phyloP scores from a whole-genome alignment of 768 basidiomycete species.

The Phanerodontia chrysosporium region DNA sequence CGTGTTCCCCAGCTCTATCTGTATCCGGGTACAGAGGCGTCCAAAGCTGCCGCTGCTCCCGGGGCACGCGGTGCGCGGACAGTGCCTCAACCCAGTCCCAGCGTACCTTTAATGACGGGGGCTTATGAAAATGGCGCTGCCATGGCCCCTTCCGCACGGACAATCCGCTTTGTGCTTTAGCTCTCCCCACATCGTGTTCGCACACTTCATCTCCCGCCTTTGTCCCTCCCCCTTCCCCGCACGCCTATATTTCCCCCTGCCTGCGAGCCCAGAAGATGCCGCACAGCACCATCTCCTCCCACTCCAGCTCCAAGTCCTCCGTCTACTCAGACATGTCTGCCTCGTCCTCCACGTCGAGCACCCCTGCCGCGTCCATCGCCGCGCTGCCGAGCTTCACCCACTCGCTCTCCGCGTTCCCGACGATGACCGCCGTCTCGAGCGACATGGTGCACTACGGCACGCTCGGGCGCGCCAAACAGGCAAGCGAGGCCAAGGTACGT shows the following conservation, averaged over 20 bases:
- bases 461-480: conserved; percentile 20
- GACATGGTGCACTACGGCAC: conserved; percentile 29
- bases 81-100: conserved; percentile 7
- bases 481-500: conserved; percentile 25
- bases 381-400: conserved; percentile 26
- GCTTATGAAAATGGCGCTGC: conserved; percentile 10
- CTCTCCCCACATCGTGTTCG: conserved; percentile 1
- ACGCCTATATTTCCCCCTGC: background rate
- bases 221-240: background rate
- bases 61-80: conserved; percentile 12
- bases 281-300: conserved; percentile 13
- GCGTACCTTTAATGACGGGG: background rate
- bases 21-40: conserved; percentile 5
- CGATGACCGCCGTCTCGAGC: conserved; percentile 24
- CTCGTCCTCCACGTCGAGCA: background rate
- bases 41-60: conserved; percentile 3
- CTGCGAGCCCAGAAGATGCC: conserved; percentile 8
- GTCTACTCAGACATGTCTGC: conserved; percentile 6
- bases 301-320: conserved; percentile 14
- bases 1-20: conserved; percentile 1
- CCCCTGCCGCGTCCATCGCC: conserved; percentile 15
- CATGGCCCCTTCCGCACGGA: conserved; percentile 11
- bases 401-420: conserved; percentile 26
- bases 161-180: background rate
- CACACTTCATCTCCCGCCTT: conserved; percentile 1